Percentiles rank a stretch among this genome's conserved stretches.
These are phyloP conservation scores for Aquilaria yunnanensis DNA, from an alignment of 345 rosid genomes.

Conservation along the genomic window DNA sequence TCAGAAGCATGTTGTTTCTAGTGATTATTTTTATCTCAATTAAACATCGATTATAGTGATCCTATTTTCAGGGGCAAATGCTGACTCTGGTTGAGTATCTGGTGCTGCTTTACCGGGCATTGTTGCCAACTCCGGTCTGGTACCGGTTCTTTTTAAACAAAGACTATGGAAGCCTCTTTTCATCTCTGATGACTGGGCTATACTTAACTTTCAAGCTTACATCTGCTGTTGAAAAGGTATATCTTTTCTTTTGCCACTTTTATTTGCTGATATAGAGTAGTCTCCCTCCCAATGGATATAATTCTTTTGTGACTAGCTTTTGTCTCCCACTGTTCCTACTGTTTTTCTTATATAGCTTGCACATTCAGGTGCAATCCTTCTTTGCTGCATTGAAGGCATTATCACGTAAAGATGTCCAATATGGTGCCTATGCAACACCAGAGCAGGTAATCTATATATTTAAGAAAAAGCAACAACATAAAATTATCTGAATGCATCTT, in stretches of 20 bases:
- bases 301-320: slow-evolving; percentile 1
- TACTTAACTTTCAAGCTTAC: slow-evolving; percentile 80
- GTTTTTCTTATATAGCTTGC: slow-evolving; percentile 8
- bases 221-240: slow-evolving; percentile 76
- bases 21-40: neutral
- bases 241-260: neutral
- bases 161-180: slow-evolving; percentile 83
- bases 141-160: slow-evolving; percentile 82
- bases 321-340: neutral
- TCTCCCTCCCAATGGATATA: neutral
- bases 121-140: slow-evolving; percentile 86
- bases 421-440: slow-evolving; percentile 93
- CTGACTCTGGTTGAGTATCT: slow-evolving; percentile 69
- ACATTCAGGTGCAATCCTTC: slow-evolving; percentile 82
- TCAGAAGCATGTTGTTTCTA: neutral
- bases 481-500: too few relatives aligned
- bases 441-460: slow-evolving; percentile 67
- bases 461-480: too few relatives aligned
- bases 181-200: slow-evolving; percentile 73
- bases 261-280: neutral
- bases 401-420: slow-evolving; percentile 90
- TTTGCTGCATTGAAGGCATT: slow-evolving; percentile 81
- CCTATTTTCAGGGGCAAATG: slow-evolving; percentile 58
- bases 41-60: slow-evolving; percentile 8
- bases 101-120: slow-evolving; percentile 68